Evolutionary conservation across 257 asterid genomes (phyloP).

Genomic region (Nicotiana attenuata): DNA sequence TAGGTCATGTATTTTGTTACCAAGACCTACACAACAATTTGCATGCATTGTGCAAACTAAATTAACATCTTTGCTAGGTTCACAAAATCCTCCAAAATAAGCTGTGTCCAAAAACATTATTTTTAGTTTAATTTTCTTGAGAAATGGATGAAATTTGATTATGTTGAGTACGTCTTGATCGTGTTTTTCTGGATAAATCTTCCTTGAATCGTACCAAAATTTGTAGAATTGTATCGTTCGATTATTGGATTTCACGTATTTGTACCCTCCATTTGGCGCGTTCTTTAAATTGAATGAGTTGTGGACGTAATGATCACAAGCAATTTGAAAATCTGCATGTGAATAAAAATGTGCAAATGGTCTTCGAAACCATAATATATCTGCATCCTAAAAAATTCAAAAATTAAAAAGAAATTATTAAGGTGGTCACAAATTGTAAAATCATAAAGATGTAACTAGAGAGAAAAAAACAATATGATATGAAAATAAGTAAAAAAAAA

Average conservation of each 20-base stretch:
- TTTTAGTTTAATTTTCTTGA: conserved; percentile 32
- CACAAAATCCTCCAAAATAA: conserved; percentile 52
- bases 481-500: too few relatives aligned
- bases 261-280: conserved; percentile 46
- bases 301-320: conserved; percentile 31
- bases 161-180: conserved; percentile 51
- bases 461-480: too few relatives aligned
- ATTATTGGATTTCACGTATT: conserved; percentile 33
- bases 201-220: conserved; percentile 42
- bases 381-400: conserved; percentile 37
- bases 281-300: conserved; percentile 24
- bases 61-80: conserved; percentile 44
- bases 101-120: conserved; percentile 42
- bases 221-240: conserved; percentile 38
- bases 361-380: conserved; percentile 51
- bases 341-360: conserved; percentile 43
- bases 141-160: conserved; percentile 33
- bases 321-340: conserved; percentile 37
- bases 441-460: too few relatives aligned
- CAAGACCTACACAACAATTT: conserved; percentile 56
- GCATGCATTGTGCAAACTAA: conserved; percentile 61
- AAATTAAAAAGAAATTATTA: neutral
- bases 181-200: conserved; percentile 24
- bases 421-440: too few relatives aligned
- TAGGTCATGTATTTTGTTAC: conserved; percentile 50